phyloP scores from a whole-genome alignment of 177 flowering plant genomes.

The Vitis hybrid region DNA sequence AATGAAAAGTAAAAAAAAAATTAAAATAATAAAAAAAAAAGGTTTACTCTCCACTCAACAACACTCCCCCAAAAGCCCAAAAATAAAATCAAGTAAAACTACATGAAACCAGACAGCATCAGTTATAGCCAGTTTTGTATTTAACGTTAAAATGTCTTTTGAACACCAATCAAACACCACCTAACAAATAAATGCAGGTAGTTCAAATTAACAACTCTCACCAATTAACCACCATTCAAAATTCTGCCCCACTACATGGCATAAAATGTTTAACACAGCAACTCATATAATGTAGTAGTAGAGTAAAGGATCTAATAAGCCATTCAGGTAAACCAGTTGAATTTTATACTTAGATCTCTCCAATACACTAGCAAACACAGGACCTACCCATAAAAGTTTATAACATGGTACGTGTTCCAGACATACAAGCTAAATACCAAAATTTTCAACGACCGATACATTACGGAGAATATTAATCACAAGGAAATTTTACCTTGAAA shows the following conservation, averaged over 20 bases:
- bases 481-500: constrained; percentile 54
- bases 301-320: background rate
- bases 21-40: no score
- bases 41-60: no score
- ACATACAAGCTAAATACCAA: background rate
- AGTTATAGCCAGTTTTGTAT: background rate
- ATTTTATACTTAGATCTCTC: background rate
- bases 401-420: no score
- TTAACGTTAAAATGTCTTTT: background rate
- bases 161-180: background rate
- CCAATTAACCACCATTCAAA: background rate
- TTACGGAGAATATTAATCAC: background rate
- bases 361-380: background rate
- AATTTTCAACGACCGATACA: background rate
- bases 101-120: background rate
- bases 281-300: background rate
- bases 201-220: background rate
- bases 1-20: no score
- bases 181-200: background rate
- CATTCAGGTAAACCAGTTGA: background rate
- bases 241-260: background rate
- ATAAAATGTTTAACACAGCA: background rate
- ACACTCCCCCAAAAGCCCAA: background rate
- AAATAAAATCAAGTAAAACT: background rate
- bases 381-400: no score